These are phyloP conservation scores for Pseudofabraea citricarpa DNA, from an alignment of 2,329 filamentous ascomycete species.

Conservation along the genomic window DNA sequence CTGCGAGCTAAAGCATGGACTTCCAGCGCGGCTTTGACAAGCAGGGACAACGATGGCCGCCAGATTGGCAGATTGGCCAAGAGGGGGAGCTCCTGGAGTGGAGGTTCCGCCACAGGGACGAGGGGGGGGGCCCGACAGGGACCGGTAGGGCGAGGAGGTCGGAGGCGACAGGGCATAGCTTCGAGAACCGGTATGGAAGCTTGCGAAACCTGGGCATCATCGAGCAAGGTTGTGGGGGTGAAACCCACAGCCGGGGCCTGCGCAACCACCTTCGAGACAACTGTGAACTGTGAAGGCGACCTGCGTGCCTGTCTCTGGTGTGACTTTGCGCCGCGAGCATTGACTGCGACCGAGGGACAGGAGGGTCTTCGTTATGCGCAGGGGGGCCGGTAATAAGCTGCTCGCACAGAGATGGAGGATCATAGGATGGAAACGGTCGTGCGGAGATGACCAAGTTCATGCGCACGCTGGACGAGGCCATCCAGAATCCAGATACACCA, in stretches of 20 bases:
- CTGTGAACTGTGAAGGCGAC: too few relatives aligned
- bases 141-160: neutral
- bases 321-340: too few relatives aligned
- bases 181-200: constrained; percentile 23
- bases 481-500: too few relatives aligned
- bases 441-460: constrained; percentile 3
- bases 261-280: neutral
- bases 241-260: neutral
- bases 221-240: constrained; percentile 6
- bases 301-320: too few relatives aligned
- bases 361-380: neutral
- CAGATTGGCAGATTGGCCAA: neutral
- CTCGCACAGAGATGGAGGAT: neutral
- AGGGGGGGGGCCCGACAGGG: neutral
- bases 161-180: constrained; percentile 12
- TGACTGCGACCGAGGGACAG: neutral
- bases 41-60: constrained; percentile 6
- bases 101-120: neutral
- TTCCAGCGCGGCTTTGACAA: constrained; percentile 9
- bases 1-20: constrained; percentile 7
- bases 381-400: neutral
- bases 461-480: too few relatives aligned
- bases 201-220: constrained; percentile 14
- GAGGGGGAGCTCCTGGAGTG: neutral
- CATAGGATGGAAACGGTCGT: neutral